Conservation (phyloP, 441 rosid genomes). For the Erysimum cheiri region DNA sequence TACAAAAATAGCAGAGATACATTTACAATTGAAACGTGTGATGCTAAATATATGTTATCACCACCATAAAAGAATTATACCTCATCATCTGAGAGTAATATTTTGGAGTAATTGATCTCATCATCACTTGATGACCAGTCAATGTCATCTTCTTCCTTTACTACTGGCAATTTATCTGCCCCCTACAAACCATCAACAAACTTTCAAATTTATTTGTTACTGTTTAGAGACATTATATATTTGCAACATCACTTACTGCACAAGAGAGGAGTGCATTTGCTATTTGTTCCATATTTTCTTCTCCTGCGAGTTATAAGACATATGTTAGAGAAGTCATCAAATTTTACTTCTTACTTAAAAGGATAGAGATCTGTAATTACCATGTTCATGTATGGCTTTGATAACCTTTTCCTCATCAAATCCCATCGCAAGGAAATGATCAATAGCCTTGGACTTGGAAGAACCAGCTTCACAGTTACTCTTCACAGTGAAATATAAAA, state of each 20-base stretch:
- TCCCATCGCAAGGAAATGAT: slow-evolving; percentile 78
- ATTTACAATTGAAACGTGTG: not conserved
- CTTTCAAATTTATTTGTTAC: not conserved
- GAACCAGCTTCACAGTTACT: slow-evolving; percentile 57
- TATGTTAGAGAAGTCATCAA: slow-evolving; percentile 15
- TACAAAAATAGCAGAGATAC: slow-evolving; percentile 12
- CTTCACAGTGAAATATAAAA: slow-evolving; percentile 44
- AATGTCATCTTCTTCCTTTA: slow-evolving; percentile 47
- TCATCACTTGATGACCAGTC: slow-evolving; percentile 56
- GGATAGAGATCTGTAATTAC: slow-evolving; percentile 46
- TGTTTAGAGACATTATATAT: not conserved
- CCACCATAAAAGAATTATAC: slow-evolving; percentile 41
- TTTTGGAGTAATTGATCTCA: slow-evolving; percentile 59
- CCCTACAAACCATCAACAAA: slow-evolving; percentile 52
- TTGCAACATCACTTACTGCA: slow-evolving; percentile 49
- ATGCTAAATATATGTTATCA: not conserved
- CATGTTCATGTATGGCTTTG: slow-evolving; percentile 69
- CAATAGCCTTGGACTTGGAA: slow-evolving; percentile 66
- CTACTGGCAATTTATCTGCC: slow-evolving; percentile 54
- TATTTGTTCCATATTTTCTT: slow-evolving; percentile 61
- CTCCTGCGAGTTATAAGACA: slow-evolving; percentile 55
- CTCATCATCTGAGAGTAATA: slow-evolving; percentile 60
- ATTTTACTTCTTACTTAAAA: not conserved
- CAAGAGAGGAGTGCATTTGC: slow-evolving; percentile 67
- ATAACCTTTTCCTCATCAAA: slow-evolving; percentile 64